Percentiles rank a stretch among this genome's conserved stretches.
Evolutionary conservation across 768 basidiomycete species (phyloP).

Genomic region (Mycena belliarum): DNA sequence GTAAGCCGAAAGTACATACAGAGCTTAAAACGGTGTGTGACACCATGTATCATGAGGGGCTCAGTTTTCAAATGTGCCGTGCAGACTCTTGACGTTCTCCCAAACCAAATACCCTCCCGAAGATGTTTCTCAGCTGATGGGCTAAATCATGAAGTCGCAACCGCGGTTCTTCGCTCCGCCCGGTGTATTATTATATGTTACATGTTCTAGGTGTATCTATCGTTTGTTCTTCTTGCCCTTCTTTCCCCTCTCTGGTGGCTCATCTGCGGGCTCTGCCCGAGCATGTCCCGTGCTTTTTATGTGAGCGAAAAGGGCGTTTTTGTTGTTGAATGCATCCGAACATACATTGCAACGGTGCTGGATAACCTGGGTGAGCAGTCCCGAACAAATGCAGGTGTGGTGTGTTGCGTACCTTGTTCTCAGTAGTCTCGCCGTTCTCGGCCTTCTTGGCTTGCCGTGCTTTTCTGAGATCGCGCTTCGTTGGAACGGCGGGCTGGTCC

Average conservation of each 20-base stretch:
- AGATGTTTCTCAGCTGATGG: constrained; percentile 92
- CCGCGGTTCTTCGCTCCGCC: too few species aligned
- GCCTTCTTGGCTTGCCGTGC: constrained; percentile 77
- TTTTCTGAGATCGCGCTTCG: constrained; percentile 83
- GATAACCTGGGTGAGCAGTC: not conserved
- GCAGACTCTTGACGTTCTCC: constrained; percentile 88
- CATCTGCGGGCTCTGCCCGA: constrained; percentile 39
- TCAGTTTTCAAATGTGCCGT: not conserved
- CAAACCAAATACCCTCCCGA: constrained; percentile 96
- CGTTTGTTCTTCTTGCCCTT: constrained; percentile 42
- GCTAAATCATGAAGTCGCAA: too few species aligned
- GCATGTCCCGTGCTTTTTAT: constrained; percentile 75
- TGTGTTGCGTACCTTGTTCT: constrained; percentile 23
- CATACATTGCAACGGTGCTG: constrained; percentile 71
- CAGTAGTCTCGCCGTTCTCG: constrained; percentile 33
- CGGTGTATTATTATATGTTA: constrained; percentile 5
- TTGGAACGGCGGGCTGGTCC: constrained; percentile 28
- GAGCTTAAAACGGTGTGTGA: constrained; percentile 83
- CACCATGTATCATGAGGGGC: not conserved
- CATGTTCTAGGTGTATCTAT: constrained; percentile 21
- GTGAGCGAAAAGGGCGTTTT: constrained; percentile 75
- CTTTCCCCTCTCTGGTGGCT: constrained; percentile 31
- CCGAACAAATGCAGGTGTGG: not conserved
- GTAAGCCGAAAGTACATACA: constrained; percentile 99
- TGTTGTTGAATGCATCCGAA: constrained; percentile 58